These are phyloP conservation scores for Corynespora cassiicola DNA, from an alignment of 2,329 filamentous ascomycete genomes.

Conservation along the genomic window DNA sequence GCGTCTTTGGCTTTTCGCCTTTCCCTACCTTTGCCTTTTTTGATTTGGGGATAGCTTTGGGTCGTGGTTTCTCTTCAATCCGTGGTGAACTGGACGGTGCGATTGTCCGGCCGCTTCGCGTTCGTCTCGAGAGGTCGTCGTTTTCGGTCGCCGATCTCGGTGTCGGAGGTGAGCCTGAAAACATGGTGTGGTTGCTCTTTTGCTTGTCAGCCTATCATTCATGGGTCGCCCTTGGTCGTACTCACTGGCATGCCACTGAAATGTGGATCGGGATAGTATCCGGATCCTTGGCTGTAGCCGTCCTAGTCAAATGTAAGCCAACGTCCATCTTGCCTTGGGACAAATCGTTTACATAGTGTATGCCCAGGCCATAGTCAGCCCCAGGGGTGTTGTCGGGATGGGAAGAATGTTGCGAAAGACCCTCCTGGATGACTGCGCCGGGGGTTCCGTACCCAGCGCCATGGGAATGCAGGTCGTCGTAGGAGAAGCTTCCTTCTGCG, in stretches of 20 bases:
- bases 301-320: conserved; percentile 36
- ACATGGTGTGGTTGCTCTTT: conserved; percentile 33
- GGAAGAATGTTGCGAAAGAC: conserved; percentile 33
- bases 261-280: conserved; percentile 35
- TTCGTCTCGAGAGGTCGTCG: conserved; percentile 46
- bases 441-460: conserved; percentile 36
- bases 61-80: conserved; percentile 27
- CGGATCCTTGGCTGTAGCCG: conserved; percentile 33
- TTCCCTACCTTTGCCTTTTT: conserved; percentile 55
- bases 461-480: conserved; percentile 30
- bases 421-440: conserved; percentile 31
- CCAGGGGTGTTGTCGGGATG: conserved; percentile 28
- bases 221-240: conserved; percentile 1
- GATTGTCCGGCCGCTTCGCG: conserved; percentile 42
- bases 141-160: conserved; percentile 51
- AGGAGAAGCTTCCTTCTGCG: conserved; percentile 44
- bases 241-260: conserved; percentile 33
- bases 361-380: conserved; percentile 30
- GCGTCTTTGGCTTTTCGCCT: conserved; percentile 54
- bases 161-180: conserved; percentile 49
- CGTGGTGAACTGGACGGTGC: conserved; percentile 31
- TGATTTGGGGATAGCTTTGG: conserved; percentile 41
- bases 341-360: conserved; percentile 41
- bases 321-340: not conserved
- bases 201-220: conserved; percentile 20